Evolutionary conservation across 2,329 filamentous ascomycete species (phyloP), one percentile per base, ranked within the genome.

Genomic region (Colletotrichum eleusines): DNA sequence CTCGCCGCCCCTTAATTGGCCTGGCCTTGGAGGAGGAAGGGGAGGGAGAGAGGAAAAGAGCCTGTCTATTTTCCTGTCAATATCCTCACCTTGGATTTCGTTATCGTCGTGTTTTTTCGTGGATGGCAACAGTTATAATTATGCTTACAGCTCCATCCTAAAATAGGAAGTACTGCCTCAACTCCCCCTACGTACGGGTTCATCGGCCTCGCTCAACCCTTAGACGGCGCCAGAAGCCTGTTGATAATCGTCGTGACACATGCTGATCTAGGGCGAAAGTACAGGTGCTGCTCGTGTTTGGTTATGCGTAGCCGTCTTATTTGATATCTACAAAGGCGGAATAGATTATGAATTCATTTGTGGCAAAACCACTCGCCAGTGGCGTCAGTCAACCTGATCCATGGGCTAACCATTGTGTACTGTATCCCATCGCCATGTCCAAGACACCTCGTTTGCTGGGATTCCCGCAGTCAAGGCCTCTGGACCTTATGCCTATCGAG

Each of bases 401-500:
- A n/a, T 42, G 12, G 23, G 8, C 28, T 31, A 33, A 50, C 46
- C 44, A 35, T 23, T 18, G 31, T 50, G 35, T 63, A 40, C 18
- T 44, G 53, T 23, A 42, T 38, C 38, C 35, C 50, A 3, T 42
- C 8, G 3, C 33, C 35, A 59, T 60, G 35, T 54, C 38, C 66
- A 60, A 59, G 33, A 31, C 35, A 62, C 54, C 62, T 31, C 35
- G 23, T 59, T 38, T 69, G 46, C 54, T 54, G 23, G 20, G 8
- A 14, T 9, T 26, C 64, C 18, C 44, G 14, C 23, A 26, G 14
- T 23, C 5, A 6, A 38, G 28, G 26, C 6, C 12, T 54, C 18
- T 46, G 23, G 16, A 33, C 9, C 38, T 58, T 38, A 57, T 66
- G 44, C 46, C 54, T 23, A 23, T 9, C 23, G n/a, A 46, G 11